Evolutionary conservation across 768 basidiomycete genomes (phyloP).

Genomic region (Tephrocybe sp.): DNA sequence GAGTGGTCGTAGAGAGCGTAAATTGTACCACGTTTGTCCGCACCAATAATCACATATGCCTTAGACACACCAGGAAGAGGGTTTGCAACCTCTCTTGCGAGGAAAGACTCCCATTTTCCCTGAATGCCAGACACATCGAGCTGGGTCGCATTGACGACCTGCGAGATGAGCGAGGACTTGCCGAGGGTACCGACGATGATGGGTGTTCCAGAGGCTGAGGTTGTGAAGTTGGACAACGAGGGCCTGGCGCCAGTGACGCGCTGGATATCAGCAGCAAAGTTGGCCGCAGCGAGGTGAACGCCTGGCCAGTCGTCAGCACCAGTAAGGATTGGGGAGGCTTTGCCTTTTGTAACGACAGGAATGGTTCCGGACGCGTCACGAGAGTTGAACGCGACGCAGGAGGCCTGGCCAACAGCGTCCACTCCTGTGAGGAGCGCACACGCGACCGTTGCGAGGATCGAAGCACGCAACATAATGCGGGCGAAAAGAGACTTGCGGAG

Average conservation of each 20-base stretch:
- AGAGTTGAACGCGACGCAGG: slow-evolving; percentile 41
- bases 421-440: slow-evolving; percentile 18
- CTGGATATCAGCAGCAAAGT: slow-evolving; percentile 61
- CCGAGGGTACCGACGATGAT: slow-evolving; percentile 68
- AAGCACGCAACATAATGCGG: slow-evolving; percentile 16
- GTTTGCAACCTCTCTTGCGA: slow-evolving; percentile 48
- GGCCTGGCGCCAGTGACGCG: slow-evolving; percentile 56
- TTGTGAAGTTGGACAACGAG: slow-evolving; percentile 48
- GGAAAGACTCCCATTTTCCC: slow-evolving; percentile 68
- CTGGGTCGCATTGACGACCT: slow-evolving; percentile 48
- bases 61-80: slow-evolving; percentile 55
- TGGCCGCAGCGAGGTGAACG: slow-evolving; percentile 56
- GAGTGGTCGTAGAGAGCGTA: slow-evolving; percentile 66
- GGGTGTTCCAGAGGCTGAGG: slow-evolving; percentile 31
- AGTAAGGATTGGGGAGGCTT: slow-evolving; percentile 47
- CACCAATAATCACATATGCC: slow-evolving; percentile 67
- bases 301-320: slow-evolving; percentile 61
- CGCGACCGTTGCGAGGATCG: slow-evolving; percentile 8
- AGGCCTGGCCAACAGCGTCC: slow-evolving; percentile 45
- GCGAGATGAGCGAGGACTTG: slow-evolving; percentile 50
- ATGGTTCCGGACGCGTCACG: slow-evolving; percentile 33
- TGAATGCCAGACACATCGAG: slow-evolving; percentile 55
- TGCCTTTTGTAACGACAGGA: slow-evolving; percentile 41
- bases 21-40: slow-evolving; percentile 69
- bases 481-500: background rate